Conservation (phyloP, 2,329 filamentous ascomycete species). For the Talaromyces sp. region DNA sequence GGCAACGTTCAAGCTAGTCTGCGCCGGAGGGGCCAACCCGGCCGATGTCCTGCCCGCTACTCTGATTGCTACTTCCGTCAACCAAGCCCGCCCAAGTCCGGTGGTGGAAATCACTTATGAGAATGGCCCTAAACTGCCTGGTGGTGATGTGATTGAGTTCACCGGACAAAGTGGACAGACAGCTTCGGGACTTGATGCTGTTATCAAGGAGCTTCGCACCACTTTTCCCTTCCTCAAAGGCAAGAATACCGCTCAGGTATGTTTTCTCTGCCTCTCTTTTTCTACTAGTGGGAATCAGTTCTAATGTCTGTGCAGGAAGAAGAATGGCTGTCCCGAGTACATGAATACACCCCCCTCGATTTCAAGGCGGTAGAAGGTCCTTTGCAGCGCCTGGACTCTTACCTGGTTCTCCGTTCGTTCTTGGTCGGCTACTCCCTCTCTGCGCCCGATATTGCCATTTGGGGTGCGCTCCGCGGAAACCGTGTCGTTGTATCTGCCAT, state of each 20-base stretch:
- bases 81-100: conserved; percentile 30
- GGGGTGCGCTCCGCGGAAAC: conserved; percentile 78
- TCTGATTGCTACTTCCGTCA: conserved; percentile 37
- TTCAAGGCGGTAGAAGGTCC: conserved; percentile 77
- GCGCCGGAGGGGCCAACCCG: conserved; percentile 39
- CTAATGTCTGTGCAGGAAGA: conserved; percentile 29
- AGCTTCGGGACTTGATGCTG: conserved; percentile 27
- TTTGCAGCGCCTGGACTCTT: conserved; percentile 74
- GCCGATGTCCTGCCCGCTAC: conserved; percentile 37
- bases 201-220: conserved; percentile 28
- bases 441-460: conserved; percentile 74
- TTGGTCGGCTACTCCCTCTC: conserved; percentile 75
- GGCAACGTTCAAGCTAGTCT: conserved; percentile 29
- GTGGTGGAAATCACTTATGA: conserved; percentile 35
- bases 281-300: not conserved
- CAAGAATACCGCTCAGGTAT: conserved; percentile 34
- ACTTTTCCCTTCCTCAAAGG: conserved; percentile 33
- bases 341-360: conserved; percentile 56
- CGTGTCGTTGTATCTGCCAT: conserved; percentile 77
- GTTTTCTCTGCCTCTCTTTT: conserved; percentile 20
- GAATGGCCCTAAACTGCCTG: conserved; percentile 30
- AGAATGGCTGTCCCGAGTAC: conserved; percentile 55
- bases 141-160: conserved; percentile 32
- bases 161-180: conserved; percentile 23
- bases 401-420: conserved; percentile 82